Percentiles rank a stretch among this genome's conserved stretches.
These are phyloP conservation scores for Kwoniella europaea DNA, from an alignment of 768 basidiomycete genomes.

Conservation along the genomic window DNA sequence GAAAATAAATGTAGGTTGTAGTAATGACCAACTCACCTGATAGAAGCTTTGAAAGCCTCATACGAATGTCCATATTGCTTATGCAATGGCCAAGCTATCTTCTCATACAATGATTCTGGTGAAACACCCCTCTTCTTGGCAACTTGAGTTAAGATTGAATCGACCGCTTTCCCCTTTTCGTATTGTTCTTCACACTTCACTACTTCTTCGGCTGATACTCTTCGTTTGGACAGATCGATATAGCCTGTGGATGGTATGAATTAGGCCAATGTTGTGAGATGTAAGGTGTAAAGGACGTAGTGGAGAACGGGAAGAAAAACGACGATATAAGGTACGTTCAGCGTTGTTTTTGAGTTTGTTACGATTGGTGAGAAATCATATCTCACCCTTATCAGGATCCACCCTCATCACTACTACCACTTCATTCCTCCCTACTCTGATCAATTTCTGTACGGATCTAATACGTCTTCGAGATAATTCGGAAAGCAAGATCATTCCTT, in stretches of 20 bases:
- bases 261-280: not conserved
- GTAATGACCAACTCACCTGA: slow-evolving; percentile 68
- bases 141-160: slow-evolving; percentile 63
- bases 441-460: slow-evolving; percentile 95
- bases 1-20: not conserved
- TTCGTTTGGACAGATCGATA: slow-evolving; percentile 97
- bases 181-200: slow-evolving; percentile 98
- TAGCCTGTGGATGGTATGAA: slow-evolving; percentile 69
- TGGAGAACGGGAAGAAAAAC: too few relatives aligned
- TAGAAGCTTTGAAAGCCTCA: slow-evolving; percentile 95
- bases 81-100: slow-evolving; percentile 90
- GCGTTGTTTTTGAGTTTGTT: too few relatives aligned
- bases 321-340: too few relatives aligned
- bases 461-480: slow-evolving; percentile 96
- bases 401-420: slow-evolving; percentile 97
- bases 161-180: slow-evolving; percentile 96
- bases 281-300: not conserved
- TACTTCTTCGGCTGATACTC: slow-evolving; percentile 97
- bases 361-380: too few relatives aligned
- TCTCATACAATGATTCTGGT: slow-evolving; percentile 84
- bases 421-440: slow-evolving; percentile 95
- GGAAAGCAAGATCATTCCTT: slow-evolving; percentile 99
- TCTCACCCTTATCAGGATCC: slow-evolving; percentile 90
- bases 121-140: slow-evolving; percentile 60
- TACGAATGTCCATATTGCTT: slow-evolving; percentile 92